phyloP scores from a whole-genome alignment of 2,329 filamentous ascomycete species.

The Exserohilum rostratum region DNA sequence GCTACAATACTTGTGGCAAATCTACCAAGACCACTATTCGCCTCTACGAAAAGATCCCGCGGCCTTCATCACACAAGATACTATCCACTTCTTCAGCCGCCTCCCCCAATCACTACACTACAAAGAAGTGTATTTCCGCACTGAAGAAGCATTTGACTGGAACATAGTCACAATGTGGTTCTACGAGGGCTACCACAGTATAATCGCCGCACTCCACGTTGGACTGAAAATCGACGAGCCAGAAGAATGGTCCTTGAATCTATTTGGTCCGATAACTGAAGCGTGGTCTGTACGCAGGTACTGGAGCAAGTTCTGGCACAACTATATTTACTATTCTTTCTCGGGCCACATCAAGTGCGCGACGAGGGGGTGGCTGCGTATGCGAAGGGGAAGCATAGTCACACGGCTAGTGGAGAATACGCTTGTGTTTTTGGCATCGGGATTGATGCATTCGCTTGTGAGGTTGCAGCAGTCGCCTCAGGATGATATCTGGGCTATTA shows the following conservation, averaged over 20 bases:
- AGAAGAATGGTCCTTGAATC: constrained; percentile 10
- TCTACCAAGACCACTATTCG: background rate
- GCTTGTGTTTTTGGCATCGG: constrained; percentile 24
- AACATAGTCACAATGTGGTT: constrained; percentile 19
- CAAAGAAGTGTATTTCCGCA: constrained; percentile 4
- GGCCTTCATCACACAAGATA: background rate
- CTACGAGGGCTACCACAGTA: constrained; percentile 20
- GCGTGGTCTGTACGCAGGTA: constrained; percentile 22
- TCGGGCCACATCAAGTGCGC: constrained; percentile 20
- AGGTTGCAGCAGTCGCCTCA: constrained; percentile 11
- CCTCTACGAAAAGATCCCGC: background rate
- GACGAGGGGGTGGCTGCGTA: constrained; percentile 16
- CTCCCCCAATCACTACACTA: constrained; percentile 8
- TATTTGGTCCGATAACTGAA: constrained; percentile 15
- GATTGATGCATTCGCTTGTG: constrained; percentile 22
- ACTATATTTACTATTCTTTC: constrained; percentile 24
- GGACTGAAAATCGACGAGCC: constrained; percentile 10
- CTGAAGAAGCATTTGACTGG: constrained; percentile 12
- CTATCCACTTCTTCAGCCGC: constrained; percentile 8
- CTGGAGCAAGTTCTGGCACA: constrained; percentile 32
- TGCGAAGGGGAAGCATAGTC: background rate
- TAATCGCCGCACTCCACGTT: constrained; percentile 20
- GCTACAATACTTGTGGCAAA: background rate
- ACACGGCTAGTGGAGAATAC: constrained; percentile 26
- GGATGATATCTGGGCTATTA: constrained; percentile 20